phyloP scores from a whole-genome alignment of 768 basidiomycete genomes.

The Lentinus brumalis region DNA sequence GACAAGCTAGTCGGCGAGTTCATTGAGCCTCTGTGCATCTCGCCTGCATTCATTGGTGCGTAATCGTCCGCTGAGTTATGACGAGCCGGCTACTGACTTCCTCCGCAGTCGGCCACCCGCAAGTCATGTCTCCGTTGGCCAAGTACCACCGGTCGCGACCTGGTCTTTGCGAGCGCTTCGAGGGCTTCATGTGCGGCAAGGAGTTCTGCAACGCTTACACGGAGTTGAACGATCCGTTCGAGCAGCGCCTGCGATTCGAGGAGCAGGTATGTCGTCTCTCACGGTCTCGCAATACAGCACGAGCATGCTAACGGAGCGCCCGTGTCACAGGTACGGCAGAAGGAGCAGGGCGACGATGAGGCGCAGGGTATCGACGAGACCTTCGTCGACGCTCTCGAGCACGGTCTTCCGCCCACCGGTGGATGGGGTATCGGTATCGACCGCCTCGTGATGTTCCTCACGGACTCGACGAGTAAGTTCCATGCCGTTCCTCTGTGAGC shows the following conservation, averaged over 20 bases:
- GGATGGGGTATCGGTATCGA: conserved; percentile 98
- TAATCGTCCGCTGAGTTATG: background rate
- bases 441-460: conserved; percentile 97
- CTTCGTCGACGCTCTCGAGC: conserved; percentile 95
- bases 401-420: conserved; percentile 95
- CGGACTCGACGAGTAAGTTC: conserved; percentile 85
- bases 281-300: background rate
- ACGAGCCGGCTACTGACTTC: background rate
- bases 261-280: conserved; percentile 62
- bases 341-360: conserved; percentile 97
- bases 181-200: conserved; percentile 97
- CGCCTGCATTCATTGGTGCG: conserved; percentile 91
- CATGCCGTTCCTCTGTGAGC: background rate
- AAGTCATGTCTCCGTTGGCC: conserved; percentile 99
- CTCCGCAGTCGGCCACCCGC: conserved; percentile 86
- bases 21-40: conserved; percentile 96
- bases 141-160: conserved; percentile 98
- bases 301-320: background rate
- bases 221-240: conserved; percentile 98
- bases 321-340: conserved; percentile 67
- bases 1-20: conserved; percentile 99
- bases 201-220: conserved; percentile 99
- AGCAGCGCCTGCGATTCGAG: conserved; percentile 93
- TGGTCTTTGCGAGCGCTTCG: conserved; percentile 97
- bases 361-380: conserved; percentile 97